Evolutionary conservation across 306 rosid species (phyloP).

Genomic region (Cucumis melo): DNA sequence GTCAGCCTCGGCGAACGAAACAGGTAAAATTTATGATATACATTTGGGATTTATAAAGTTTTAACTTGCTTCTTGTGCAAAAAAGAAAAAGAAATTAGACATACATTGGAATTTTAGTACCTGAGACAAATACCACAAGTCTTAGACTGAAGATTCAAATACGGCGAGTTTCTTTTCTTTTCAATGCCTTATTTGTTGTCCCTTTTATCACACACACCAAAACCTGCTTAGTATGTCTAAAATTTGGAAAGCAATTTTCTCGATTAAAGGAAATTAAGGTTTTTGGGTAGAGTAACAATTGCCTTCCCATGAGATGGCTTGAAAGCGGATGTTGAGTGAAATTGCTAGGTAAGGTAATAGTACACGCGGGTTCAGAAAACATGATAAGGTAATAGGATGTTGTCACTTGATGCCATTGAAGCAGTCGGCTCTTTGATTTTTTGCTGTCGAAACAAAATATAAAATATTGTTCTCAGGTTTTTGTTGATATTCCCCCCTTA

Average conservation of each 20-base stretch:
- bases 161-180: not conserved
- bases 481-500: constrained; percentile 8
- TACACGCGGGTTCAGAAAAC: not conserved
- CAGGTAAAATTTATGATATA: constrained; percentile 24
- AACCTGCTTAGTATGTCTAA: not conserved
- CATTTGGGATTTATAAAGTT: not conserved
- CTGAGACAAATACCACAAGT: not conserved
- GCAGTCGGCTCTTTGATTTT: not conserved
- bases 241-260: not conserved
- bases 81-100: not conserved
- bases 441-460: not conserved
- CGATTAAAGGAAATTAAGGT: not conserved
- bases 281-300: not conserved
- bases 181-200: not conserved
- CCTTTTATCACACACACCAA: not conserved
- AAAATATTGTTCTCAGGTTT: not conserved
- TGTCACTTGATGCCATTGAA: not conserved
- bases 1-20: constrained; percentile 74
- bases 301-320: not conserved
- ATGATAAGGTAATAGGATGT: not conserved
- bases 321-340: not conserved
- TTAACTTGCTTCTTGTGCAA: not conserved
- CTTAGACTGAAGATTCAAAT: not conserved
- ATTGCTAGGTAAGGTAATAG: not conserved
- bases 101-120: not conserved